Evolutionary conservation across 768 basidiomycete species (phyloP), one percentile per base, ranked within the genome.

Genomic region (Boletus pseudo-olivaceus): DNA sequence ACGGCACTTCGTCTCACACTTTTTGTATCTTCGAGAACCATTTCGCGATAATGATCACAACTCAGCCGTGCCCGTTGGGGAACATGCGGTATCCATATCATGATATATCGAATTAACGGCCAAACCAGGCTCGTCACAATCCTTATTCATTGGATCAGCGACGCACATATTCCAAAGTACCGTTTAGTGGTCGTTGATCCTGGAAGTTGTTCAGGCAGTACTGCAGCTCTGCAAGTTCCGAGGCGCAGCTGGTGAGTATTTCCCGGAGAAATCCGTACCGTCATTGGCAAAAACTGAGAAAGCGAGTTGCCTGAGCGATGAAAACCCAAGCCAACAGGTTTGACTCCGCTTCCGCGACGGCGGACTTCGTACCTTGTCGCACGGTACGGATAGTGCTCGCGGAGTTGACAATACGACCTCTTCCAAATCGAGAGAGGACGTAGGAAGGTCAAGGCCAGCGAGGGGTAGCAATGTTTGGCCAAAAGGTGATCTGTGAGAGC

Each of bases 281-380:
- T n/a, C 9, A 9, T 23, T 33, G 29, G 34, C 14, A 34, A 37
- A 37, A 34, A 26, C 46, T 4, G 9, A 20, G 44, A 30, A 42
- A 27, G 19, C n/a, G 7, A 34, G 49, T 35, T 17, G 35, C 34
- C 48, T 29, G 34, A 23, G 19, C 42, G 15, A 42, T 34, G 57
- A 45, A 58, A 23, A 45, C 43, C 34, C n/a, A 34, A 19, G 20
- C 2, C 15, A 19, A 53, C 41, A 23, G 15, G 62, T 62, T 56
- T 38, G 62, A 64, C 58, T 67, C 53, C 58, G 65, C 60, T 60
- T 68, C 66, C 70, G 70, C 66, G 68, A 66, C 51, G 51, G 61
- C 61, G 68, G 56, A 64, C 62, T 68, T 66, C 37, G 45, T 58
- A 45, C 34, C 19, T 15, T 15, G 53, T 49, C 38, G 29, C 54